A percentile compares a stretch with the other conserved stretches of the same genome.
Evolutionary conservation across 2,329 filamentous ascomycete genomes (phyloP).

Genomic region (Ceratocystis variospora): DNA sequence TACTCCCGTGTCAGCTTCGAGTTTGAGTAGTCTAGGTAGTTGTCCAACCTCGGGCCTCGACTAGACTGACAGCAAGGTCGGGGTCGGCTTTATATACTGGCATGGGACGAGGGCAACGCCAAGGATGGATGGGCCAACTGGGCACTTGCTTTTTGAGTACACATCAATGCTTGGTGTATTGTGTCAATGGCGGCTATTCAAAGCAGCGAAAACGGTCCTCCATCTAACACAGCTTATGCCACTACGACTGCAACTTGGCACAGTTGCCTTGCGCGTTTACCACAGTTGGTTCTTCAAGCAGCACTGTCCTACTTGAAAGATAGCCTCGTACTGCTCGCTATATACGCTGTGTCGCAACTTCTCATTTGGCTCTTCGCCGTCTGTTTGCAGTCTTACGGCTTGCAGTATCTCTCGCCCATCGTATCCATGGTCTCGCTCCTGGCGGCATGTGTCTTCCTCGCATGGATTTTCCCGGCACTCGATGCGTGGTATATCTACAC

Average conservation of each 20-base stretch:
- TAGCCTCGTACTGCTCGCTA: neutral
- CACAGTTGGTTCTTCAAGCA: neutral
- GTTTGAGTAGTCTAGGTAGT: neutral
- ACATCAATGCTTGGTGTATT: too few species aligned
- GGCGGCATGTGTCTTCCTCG: neutral
- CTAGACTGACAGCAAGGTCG: neutral
- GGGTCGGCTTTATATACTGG: neutral
- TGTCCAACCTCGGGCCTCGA: neutral
- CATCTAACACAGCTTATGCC: neutral
- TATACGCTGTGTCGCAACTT: slow-evolving; percentile 33
- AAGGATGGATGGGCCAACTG: too few species aligned
- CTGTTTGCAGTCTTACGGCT: slow-evolving; percentile 24
- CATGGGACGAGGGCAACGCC: too few species aligned
- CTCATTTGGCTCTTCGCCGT: slow-evolving; percentile 33
- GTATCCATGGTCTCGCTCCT: neutral
- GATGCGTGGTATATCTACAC: slow-evolving; percentile 25
- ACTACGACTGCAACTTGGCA: neutral
- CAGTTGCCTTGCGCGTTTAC: neutral
- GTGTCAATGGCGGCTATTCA: too few species aligned
- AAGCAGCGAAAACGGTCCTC: too few species aligned
- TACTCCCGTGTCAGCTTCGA: too few species aligned
- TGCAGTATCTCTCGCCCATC: slow-evolving; percentile 20
- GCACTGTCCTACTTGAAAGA: neutral
- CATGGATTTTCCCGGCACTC: slow-evolving; percentile 18
- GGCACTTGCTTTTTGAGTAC: too few species aligned